A percentile compares a stretch with the other conserved stretches of the same genome.
Evolutionary conservation across 2,329 filamentous ascomycete genomes (phyloP).

Genomic region (Cladobotryum protrusum): DNA sequence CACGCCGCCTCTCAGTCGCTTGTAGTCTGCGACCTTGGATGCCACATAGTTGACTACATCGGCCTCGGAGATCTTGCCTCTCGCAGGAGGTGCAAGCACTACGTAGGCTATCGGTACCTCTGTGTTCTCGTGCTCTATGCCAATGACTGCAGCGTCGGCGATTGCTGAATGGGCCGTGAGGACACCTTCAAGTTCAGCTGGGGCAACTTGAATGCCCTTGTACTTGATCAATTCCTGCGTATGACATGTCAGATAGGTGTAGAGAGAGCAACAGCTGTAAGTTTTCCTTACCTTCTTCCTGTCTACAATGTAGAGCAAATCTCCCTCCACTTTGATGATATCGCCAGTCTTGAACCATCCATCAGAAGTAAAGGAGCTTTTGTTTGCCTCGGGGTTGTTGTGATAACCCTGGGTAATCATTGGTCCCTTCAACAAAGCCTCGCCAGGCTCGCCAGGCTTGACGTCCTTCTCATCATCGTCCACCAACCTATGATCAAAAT

Average conservation of each 20-base stretch:
- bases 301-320: constrained; percentile 74
- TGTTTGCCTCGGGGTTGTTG: constrained; percentile 60
- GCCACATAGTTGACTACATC: constrained; percentile 23
- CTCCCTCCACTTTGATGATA: constrained; percentile 62
- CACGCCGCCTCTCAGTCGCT: constrained; percentile 64
- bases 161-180: constrained; percentile 36
- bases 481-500: constrained; percentile 26
- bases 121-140: constrained; percentile 40
- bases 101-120: constrained; percentile 43
- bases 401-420: constrained; percentile 68
- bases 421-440: constrained; percentile 63
- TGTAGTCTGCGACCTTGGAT: constrained; percentile 43
- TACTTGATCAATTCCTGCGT: constrained; percentile 49
- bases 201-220: constrained; percentile 60
- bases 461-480: constrained; percentile 36
- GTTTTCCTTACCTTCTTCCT: constrained; percentile 53
- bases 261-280: neutral
- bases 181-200: constrained; percentile 54
- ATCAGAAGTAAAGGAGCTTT: constrained; percentile 45
- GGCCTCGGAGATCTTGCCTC: constrained; percentile 19
- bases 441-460: constrained; percentile 41
- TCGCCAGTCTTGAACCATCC: constrained; percentile 77
- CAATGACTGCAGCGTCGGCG: constrained; percentile 56
- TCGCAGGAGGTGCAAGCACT: constrained; percentile 19
- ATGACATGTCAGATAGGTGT: neutral